These are phyloP conservation scores for Paramyrothecium roridum DNA, from an alignment of 2,329 filamentous ascomycete species.

Conservation along the genomic window DNA sequence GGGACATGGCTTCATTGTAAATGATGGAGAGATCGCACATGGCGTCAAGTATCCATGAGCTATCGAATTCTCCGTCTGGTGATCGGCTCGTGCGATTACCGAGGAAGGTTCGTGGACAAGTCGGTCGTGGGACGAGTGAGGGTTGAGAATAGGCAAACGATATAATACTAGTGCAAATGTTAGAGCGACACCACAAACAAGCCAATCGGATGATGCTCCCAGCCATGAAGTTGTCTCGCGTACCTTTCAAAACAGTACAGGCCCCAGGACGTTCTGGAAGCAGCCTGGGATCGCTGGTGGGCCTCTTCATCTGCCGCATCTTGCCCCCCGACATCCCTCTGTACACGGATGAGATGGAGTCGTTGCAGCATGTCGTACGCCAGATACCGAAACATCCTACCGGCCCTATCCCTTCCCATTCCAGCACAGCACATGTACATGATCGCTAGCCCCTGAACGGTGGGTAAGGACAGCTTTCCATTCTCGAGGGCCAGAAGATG, in stretches of 20 bases:
- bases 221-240: not conserved
- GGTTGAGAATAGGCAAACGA: constrained; percentile 9
- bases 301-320: not conserved
- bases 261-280: constrained; percentile 12
- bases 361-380: constrained; percentile 14
- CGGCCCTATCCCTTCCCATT: constrained; percentile 7
- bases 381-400: constrained; percentile 15
- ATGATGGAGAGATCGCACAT: constrained; percentile 11
- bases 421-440: constrained; percentile 11
- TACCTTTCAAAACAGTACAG: constrained; percentile 16
- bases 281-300: constrained; percentile 1
- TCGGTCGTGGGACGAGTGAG: constrained; percentile 7
- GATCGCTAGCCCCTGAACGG: constrained; percentile 15
- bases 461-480: constrained; percentile 12
- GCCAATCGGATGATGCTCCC: too few species aligned
- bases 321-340: constrained; percentile 2
- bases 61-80: constrained; percentile 5
- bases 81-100: not conserved
- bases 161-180: constrained; percentile 5
- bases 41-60: constrained; percentile 6
- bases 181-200: too few species aligned
- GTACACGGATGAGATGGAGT: constrained; percentile 5
- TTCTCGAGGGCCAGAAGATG: constrained; percentile 15
- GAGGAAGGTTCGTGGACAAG: constrained; percentile 8
- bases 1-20: constrained; percentile 10